These are phyloP conservation scores for Coffea humblotiana DNA, from an alignment of 305 asterid genomes.

Conservation along the genomic window DNA sequence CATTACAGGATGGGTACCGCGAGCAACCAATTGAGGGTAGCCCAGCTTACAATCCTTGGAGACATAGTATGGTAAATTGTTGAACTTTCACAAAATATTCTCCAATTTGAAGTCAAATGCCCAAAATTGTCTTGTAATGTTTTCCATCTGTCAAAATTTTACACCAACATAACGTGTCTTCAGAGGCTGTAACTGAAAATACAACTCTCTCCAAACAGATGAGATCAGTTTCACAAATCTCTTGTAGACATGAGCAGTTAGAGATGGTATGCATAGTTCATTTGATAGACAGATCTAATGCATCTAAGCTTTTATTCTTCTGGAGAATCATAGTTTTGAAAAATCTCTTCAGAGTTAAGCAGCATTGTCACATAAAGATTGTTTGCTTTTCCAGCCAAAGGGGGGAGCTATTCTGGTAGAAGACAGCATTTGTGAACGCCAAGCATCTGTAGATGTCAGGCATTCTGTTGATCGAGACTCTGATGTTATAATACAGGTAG, in stretches of 20 bases:
- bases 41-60: slow-evolving; percentile 15
- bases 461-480: slow-evolving; percentile 30
- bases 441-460: slow-evolving; percentile 31
- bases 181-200: slow-evolving; percentile 13
- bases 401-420: slow-evolving; percentile 38
- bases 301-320: background rate
- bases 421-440: slow-evolving; percentile 32
- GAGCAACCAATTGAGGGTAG: slow-evolving; percentile 14
- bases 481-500: slow-evolving; percentile 39
- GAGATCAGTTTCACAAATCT: slow-evolving; percentile 8
- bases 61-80: slow-evolving; percentile 21
- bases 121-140: background rate
- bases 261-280: slow-evolving; percentile 10
- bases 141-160: background rate
- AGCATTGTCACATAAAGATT: background rate
- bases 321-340: background rate
- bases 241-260: slow-evolving; percentile 12
- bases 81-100: background rate
- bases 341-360: slow-evolving; percentile 1
- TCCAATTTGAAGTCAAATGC: background rate
- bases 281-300: background rate
- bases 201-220: slow-evolving; percentile 9
- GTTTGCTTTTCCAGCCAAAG: slow-evolving; percentile 34
- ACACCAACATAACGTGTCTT: slow-evolving; percentile 21
- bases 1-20: slow-evolving; percentile 30